Conservation (phyloP, 1,139 yeast genomes). For the Yamadazyma oceani region DNA sequence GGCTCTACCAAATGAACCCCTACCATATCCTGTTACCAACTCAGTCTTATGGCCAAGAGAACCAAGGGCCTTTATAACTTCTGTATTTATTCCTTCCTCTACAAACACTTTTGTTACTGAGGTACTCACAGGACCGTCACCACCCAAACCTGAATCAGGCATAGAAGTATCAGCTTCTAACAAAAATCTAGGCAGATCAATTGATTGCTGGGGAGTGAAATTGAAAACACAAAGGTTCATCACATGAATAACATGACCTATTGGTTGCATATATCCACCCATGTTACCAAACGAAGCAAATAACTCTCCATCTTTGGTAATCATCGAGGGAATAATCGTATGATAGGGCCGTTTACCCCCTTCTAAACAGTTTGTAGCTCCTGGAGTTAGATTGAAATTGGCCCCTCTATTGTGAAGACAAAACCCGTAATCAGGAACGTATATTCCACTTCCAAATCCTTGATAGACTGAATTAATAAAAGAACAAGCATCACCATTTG, state of each 20-base stretch:
- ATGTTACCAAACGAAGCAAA: conserved; percentile 78
- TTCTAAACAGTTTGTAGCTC: conserved; percentile 59
- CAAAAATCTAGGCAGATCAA: conserved; percentile 76
- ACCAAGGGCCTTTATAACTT: conserved; percentile 43
- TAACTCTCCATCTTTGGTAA: conserved; percentile 44
- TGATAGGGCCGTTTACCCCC: conserved; percentile 80
- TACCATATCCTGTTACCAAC: conserved; percentile 43
- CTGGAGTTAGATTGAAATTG: conserved; percentile 64
- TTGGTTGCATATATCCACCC: conserved; percentile 91
- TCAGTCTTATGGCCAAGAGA: conserved; percentile 59
- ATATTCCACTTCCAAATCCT: conserved; percentile 70
- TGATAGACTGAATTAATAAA: conserved; percentile 76
- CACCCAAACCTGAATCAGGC: conserved; percentile 52
- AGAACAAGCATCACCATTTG: conserved; percentile 78
- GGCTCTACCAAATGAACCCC: conserved; percentile 66
- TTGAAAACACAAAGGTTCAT: conserved; percentile 64
- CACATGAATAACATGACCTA: conserved; percentile 79
- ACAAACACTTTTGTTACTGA: conserved; percentile 58
- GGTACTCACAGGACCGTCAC: conserved; percentile 67
- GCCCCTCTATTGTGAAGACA: conserved; percentile 76
- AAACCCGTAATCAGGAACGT: conserved; percentile 69
- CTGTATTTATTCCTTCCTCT: conserved; percentile 61
- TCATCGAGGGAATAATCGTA: conserved; percentile 82
- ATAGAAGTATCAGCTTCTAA: conserved; percentile 50
- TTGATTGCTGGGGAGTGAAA: conserved; percentile 69